Evolutionary conservation across 2,329 filamentous ascomycete genomes (phyloP), one percentile per base, ranked within the genome.

Genomic region (Colletotrichum sansevieriae): DNA sequence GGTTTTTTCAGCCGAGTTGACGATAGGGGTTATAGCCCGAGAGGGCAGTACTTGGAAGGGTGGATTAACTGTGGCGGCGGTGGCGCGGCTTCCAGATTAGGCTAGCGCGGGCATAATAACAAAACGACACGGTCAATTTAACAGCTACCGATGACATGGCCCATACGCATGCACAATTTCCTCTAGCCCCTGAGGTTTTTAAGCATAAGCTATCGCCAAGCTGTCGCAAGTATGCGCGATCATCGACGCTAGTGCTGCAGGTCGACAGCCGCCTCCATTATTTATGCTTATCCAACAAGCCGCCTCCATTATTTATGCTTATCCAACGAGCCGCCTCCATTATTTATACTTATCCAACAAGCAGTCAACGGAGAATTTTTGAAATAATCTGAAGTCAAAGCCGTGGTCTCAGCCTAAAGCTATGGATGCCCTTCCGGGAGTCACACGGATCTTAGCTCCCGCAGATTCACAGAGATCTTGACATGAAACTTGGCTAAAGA

Each of bases 401-500:
- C 18, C 13, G 22, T 29, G 18, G 11, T 22, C n/a, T 12, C 11
- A 29, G 29, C 8, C 29, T 29, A 7, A 18, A 55, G 46, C 44
- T 51, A 25, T 44, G 59, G 47, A 62, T 54, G 25, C 37, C 59
- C 22, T 44, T 22, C 35, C 20, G 18, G 37, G 15, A 13, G 37
- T 12, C 13, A 13, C 37, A 39, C 6, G 11, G 4, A n/a, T 20
- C 35, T 29, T 47, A 33, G 58, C 58, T 35, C 46, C 10, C 20
- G 35, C 33, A 20, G 15, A 43, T 35, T 47, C 29, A 39, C 13
- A 12, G 11, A 13, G 37, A 8, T 39, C 4, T 39, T 54, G 37
- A 44, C n/a, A 54, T 54, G 47, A 54, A 37, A 62, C 39, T 6
- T 58, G 49, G 46, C 49, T 29, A 35, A 35, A 62, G 18, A 35